These are phyloP conservation scores for Rhizopogon vesiculosus DNA, from an alignment of 768 basidiomycete species.

Conservation along the genomic window DNA sequence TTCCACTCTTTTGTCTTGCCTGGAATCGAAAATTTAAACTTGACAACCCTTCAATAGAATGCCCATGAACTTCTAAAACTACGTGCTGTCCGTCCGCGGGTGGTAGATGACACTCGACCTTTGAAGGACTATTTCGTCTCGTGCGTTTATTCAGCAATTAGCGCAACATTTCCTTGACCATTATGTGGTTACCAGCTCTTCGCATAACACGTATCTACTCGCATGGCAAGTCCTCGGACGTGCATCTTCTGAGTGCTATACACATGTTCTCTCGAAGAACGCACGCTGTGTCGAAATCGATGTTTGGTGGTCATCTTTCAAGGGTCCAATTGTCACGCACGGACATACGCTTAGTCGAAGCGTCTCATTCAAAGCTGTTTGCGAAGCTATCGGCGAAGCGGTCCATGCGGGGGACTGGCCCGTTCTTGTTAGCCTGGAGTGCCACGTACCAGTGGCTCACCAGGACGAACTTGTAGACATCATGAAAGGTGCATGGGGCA, in stretches of 20 bases:
- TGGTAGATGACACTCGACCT: constrained; percentile 41
- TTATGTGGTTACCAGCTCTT: constrained; percentile 35
- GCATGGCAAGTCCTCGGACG: constrained; percentile 52
- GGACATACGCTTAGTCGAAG: constrained; percentile 54
- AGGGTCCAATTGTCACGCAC: constrained; percentile 55
- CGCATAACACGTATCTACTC: constrained; percentile 65
- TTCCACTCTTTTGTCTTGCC: neutral
- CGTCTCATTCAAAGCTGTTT: constrained; percentile 48
- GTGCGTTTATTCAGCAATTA: constrained; percentile 5
- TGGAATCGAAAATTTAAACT: neutral
- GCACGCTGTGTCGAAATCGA: constrained; percentile 66
- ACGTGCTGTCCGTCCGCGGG: constrained; percentile 28
- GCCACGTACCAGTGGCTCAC: constrained; percentile 47
- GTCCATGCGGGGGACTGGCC: constrained; percentile 43
- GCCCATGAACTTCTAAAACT: constrained; percentile 25
- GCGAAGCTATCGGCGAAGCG: constrained; percentile 41
- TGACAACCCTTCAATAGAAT: constrained; percentile 17
- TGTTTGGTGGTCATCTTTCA: constrained; percentile 50
- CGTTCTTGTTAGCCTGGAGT: constrained; percentile 56
- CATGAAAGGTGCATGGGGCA: constrained; percentile 48
- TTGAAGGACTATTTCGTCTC: constrained; percentile 57
- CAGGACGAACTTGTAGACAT: constrained; percentile 51
- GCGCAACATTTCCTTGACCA: neutral
- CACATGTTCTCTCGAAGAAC: constrained; percentile 44
- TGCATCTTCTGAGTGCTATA: constrained; percentile 50